phyloP scores from a whole-genome alignment of 2,329 filamentous ascomycete genomes.

The Colletotrichum limetticola region DNA sequence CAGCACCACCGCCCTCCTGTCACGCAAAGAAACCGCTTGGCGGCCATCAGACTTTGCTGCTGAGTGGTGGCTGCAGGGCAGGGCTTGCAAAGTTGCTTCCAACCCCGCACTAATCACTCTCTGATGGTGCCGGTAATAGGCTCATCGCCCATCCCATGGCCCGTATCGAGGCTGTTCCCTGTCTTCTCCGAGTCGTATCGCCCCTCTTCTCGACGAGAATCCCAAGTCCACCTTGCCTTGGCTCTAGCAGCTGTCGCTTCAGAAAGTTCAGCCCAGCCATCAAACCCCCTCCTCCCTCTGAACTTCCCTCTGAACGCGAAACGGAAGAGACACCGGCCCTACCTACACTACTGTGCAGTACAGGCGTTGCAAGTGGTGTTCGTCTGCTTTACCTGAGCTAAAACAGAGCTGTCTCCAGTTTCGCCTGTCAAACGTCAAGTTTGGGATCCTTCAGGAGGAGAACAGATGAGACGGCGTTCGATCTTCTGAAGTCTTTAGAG shows the following conservation, averaged over 20 bases:
- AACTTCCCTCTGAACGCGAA: neutral
- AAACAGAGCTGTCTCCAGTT: neutral
- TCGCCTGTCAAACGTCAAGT: constrained; percentile 5
- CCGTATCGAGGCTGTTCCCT: constrained; percentile 20
- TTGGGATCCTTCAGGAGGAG: neutral
- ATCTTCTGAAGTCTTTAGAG: neutral
- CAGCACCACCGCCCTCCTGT: neutral
- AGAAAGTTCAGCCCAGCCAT: neutral
- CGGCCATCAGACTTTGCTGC: neutral
- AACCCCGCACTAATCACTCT: constrained; percentile 3
- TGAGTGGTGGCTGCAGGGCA: neutral
- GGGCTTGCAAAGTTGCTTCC: constrained; percentile 5
- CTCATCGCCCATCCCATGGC: neutral
- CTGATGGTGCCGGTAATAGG: neutral
- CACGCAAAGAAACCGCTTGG: neutral
- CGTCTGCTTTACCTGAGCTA: neutral
- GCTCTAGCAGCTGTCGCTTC: constrained; percentile 19
- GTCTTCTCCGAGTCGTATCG: constrained; percentile 23
- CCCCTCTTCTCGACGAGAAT: constrained; percentile 6
- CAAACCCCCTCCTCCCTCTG: neutral
- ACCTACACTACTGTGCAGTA: neutral
- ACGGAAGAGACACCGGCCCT: neutral
- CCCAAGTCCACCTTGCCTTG: constrained; percentile 15
- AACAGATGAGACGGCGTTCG: neutral
- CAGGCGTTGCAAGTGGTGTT: neutral